Evolutionary conservation across 1,139 yeast genomes (phyloP), one percentile per base, ranked within the genome.

Genomic region (Taphrina deformans): DNA sequence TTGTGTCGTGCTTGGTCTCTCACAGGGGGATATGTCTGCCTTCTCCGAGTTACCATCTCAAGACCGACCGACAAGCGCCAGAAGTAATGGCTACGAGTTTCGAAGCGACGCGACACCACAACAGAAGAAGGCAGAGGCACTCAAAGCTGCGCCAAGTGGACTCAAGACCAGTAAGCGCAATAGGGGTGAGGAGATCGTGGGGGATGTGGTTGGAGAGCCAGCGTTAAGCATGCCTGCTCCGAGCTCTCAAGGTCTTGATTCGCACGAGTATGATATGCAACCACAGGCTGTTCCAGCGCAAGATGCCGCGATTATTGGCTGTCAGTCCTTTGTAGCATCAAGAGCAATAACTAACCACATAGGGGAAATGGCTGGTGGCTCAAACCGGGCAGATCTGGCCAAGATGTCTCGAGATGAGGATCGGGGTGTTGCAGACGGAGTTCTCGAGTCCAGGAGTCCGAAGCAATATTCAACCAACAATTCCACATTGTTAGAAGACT

Each of bases 291-390:
- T 44, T 6, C 27, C 27, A 21, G 21, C 12, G n/a, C 27, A 44
- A 44, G 48, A 48, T 9, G 52, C n/a, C 16, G 58, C 58, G 12
- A 27, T 23, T 4, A 40, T 35, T 38, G 58, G 48, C 35, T 53
- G 58, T 53, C 10, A 18, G 44, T 10, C 9, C 27, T 35, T 23
- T 18, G 14, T 5, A 3, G 9, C 21, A 9, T 26, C 35, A 26
- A 9, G 6, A 7, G 44, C 35, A 27, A 16, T 4, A 18, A 27
- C 35, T 48, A n/a, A 48, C 12, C 12, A 6, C 5, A 27, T 16
- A 53, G 58, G 58, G 58, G 58, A 53, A 53, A 53, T 53, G 58
- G 58, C 58, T 35, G 56, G 56, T n/a, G 63, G 63, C 18, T 48
- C 55, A 18, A 46, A 26, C 16, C 24, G 55, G 23, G 50, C 21